Percentiles rank a stretch among this genome's conserved stretches.
Evolutionary conservation across 768 basidiomycete genomes (phyloP).

Genomic region (Phaeolepiota aurea): DNA sequence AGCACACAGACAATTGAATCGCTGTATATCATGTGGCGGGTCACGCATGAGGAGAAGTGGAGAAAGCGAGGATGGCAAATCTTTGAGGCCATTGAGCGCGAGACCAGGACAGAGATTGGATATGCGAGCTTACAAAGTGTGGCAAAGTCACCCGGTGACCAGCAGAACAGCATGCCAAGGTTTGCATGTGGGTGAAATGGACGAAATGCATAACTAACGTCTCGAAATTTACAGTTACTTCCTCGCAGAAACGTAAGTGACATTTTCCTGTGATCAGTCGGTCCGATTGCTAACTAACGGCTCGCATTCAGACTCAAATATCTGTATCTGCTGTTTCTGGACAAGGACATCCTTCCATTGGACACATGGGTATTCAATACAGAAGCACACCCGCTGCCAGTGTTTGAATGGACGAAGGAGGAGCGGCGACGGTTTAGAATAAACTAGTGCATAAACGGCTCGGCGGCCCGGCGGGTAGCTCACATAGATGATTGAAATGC

Average conservation of each 20-base stretch:
- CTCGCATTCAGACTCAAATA: conserved; percentile 50
- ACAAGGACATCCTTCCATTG: conserved; percentile 51
- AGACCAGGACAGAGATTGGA: conserved; percentile 50
- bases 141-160: conserved; percentile 25
- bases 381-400: conserved; percentile 71
- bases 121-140: conserved; percentile 53
- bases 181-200: conserved; percentile 12
- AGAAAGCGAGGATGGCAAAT: conserved; percentile 64
- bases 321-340: conserved; percentile 59
- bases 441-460: conserved; percentile 9
- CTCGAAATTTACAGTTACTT: conserved; percentile 27
- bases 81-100: conserved; percentile 56
- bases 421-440: conserved; percentile 39
- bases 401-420: conserved; percentile 53
- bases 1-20: conserved; percentile 58
- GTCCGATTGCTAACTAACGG: conserved; percentile 1
- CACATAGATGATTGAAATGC: too few species aligned
- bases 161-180: conserved; percentile 69
- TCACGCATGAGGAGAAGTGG: conserved; percentile 63
- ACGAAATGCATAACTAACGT: not conserved
- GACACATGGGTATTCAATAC: conserved; percentile 58
- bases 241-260: conserved; percentile 36
- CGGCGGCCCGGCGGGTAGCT: too few species aligned
- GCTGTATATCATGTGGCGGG: conserved; percentile 62
- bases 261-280: not conserved